Evolutionary conservation across 305 asterid genomes (phyloP).

Genomic region (Solanum hybrid): DNA sequence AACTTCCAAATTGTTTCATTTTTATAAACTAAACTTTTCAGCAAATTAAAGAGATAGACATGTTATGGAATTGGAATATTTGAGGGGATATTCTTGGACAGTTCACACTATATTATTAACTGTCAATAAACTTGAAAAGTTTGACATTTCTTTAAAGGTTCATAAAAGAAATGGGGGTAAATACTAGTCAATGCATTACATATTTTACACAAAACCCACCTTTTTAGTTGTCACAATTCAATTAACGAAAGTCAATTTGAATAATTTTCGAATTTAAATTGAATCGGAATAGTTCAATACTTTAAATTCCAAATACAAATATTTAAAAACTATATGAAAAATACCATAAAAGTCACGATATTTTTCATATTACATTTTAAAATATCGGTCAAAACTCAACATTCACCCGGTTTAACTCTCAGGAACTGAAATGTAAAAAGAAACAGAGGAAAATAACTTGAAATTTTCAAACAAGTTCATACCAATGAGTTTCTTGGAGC

Average conservation of each 20-base stretch:
- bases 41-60: background rate
- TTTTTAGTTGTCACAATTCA: background rate
- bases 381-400: too few species aligned
- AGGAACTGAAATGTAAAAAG: too few species aligned
- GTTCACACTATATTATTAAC: background rate
- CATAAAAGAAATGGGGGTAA: background rate
- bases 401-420: too few species aligned
- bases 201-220: background rate
- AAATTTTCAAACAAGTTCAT: background rate
- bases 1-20: background rate
- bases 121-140: background rate
- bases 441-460: background rate
- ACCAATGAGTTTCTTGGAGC: slow-evolving; percentile 31
- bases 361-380: background rate
- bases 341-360: background rate
- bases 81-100: background rate
- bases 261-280: too few species aligned
- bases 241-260: background rate
- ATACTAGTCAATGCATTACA: background rate
- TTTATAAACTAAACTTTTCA: background rate
- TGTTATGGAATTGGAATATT: background rate
- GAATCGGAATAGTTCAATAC: background rate
- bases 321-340: background rate
- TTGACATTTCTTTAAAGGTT: background rate
- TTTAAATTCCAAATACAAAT: background rate